Conservation (phyloP, 176 grass and related monocot genomes). For the Oryza longistaminata region DNA sequence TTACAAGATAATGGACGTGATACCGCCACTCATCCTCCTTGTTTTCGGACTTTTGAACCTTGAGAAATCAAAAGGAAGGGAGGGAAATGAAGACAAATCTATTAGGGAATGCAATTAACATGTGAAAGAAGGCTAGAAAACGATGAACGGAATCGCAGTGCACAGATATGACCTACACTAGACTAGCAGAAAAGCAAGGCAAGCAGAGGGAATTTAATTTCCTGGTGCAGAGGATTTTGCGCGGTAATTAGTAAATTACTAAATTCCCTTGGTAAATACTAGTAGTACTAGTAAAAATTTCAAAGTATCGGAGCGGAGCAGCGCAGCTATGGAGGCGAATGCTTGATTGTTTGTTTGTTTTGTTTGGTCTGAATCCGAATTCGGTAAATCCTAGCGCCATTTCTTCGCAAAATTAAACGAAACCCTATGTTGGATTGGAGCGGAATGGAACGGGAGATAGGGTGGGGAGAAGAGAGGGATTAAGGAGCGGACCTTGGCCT, state of each 20-base stretch:
- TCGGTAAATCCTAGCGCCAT: too few species aligned
- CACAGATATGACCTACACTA: neutral
- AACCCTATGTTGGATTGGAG: slow-evolving; percentile 10
- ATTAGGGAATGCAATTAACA: slow-evolving; percentile 37
- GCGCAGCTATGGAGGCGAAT: neutral
- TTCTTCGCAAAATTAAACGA: too few species aligned
- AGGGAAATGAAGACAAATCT: neutral
- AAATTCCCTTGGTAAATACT: too few species aligned
- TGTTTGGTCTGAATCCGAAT: too few species aligned
- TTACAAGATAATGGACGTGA: slow-evolving; percentile 94
- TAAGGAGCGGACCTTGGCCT: slow-evolving; percentile 65
- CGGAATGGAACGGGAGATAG: too few species aligned
- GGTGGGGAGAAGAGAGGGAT: too few species aligned
- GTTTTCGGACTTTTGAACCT: slow-evolving; percentile 88
- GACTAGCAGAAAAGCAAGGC: neutral
- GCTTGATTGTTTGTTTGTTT: neutral
- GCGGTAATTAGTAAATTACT: too few species aligned
- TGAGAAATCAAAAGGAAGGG: slow-evolving; percentile 4
- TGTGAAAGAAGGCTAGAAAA: neutral
- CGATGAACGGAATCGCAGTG: neutral
- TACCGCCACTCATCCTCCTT: slow-evolving; percentile 74
- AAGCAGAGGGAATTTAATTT: too few species aligned
- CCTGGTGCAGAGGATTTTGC: too few species aligned
- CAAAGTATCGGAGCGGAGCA: too few species aligned
- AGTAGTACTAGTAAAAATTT: too few species aligned